Evolutionary conservation across 495 filamentous ascomycete species (phyloP), one percentile per base, ranked within the genome.

Genomic region (Xylaria curta): DNA sequence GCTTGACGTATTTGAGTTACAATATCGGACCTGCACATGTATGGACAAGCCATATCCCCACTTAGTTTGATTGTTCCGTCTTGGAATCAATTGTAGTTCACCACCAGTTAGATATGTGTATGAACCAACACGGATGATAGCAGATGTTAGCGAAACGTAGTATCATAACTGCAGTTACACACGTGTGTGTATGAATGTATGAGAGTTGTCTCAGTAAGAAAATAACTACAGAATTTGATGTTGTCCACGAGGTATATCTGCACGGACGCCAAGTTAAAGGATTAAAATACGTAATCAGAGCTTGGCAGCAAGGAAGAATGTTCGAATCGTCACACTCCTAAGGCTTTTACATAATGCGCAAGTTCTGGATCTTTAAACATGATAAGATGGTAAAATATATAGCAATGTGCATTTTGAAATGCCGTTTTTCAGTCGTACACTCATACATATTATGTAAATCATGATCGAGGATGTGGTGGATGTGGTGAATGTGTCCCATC

Each of bases 381-480:
- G 38, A 42, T 3, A 42, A 9, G 10, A 26, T 26, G 26, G 10
- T 54, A 19, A 13, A 54, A 54, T 6, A 28, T 36, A 21, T 19
- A 21, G n/a, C 33, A 60, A 7, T 33, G 3, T 28, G 42, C 40
- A 44, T 60, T 26, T 70, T 24, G 33, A 36, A 70, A 44, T 13
- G 21, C 40, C 47, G 36, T 70, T 70, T 70, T 42, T 64, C 17
- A 38, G 42, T 71, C 69, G 36, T 71, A 54, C 51, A 71, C 66
- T 71, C 69, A 71, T 71, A 71, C 61, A 53, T 63, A 62, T 46
- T 51, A 56, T 56, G 42, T 63, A 70, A 47, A 17, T 42, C 42
- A 42, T 51, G 49, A n/a, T 54, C 26, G 38, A 24, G 51, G 47
- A 44, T 40, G 33, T 31, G 51, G 44, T 40, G 51, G 47, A 44